A percentile compares a stretch with the other conserved stretches of the same genome.
Conservation (phyloP, 1,139 yeast species). For the Pichia sp. region DNA sequence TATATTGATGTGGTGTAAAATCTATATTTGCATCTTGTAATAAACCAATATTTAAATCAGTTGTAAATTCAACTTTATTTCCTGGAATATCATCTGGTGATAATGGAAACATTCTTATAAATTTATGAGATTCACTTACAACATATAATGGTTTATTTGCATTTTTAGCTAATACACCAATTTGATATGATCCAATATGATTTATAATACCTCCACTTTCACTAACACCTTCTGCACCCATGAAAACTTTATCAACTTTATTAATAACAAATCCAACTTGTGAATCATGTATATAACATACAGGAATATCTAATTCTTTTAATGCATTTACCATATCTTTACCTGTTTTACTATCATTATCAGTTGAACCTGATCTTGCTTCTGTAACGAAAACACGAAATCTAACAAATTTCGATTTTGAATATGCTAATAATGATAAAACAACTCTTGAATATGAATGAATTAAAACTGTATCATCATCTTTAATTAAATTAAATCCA, state of each 20-base stretch:
- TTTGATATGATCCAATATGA: conserved; percentile 91
- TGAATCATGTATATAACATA: conserved; percentile 81
- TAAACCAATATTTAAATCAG: conserved; percentile 31
- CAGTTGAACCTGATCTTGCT: conserved; percentile 68
- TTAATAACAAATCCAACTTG: conserved; percentile 93
- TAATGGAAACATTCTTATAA: conserved; percentile 91
- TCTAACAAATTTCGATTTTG: conserved; percentile 67
- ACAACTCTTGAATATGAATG: conserved; percentile 95
- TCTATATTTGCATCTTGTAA: conserved; percentile 45
- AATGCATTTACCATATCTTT: conserved; percentile 64
- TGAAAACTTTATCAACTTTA: conserved; percentile 85
- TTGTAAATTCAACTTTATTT: conserved; percentile 36
- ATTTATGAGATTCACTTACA: conserved; percentile 91
- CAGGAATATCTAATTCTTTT: conserved; percentile 79
- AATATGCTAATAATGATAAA: conserved; percentile 63
- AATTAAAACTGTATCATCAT: conserved; percentile 83
- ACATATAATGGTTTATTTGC: conserved; percentile 92
- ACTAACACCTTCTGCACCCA: conserved; percentile 98
- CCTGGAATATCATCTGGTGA: conserved; percentile 85
- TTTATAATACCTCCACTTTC: conserved; percentile 98
- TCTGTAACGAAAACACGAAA: conserved; percentile 91
- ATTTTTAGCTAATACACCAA: conserved; percentile 86
- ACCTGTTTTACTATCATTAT: conserved; percentile 45
- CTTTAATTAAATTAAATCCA: conserved; percentile 85
- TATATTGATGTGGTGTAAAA: conserved; percentile 92